Evolutionary conservation across 495 filamentous ascomycete species (phyloP).

Genomic region (Aspergillus homomorphus): DNA sequence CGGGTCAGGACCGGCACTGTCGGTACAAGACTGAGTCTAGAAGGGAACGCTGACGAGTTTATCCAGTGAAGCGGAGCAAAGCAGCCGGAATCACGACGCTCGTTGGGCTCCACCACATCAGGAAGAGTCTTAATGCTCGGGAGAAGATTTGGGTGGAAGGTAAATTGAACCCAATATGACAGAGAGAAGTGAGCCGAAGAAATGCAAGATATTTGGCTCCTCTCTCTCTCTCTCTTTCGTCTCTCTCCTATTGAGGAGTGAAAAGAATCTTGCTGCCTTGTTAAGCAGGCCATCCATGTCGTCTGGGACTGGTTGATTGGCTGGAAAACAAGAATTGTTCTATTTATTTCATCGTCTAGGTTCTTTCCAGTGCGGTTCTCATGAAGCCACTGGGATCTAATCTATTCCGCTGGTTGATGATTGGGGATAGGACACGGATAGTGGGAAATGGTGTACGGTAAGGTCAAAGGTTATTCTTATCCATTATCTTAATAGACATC

Average conservation of each 20-base stretch:
- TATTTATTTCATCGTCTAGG: neutral
- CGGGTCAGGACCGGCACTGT: neutral
- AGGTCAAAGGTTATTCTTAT: neutral
- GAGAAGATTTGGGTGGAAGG: neutral
- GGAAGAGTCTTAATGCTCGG: neutral
- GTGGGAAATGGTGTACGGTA: neutral
- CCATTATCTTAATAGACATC: neutral
- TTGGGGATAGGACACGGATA: neutral
- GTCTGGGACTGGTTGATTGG: neutral
- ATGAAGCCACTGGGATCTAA: neutral
- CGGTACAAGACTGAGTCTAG: neutral
- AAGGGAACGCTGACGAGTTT: conserved; percentile 4
- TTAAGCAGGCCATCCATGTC: neutral
- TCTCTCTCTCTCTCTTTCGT: no score
- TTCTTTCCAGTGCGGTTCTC: neutral
- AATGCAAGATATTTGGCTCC: no score
- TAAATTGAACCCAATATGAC: neutral
- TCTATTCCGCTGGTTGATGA: neutral
- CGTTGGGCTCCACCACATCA: neutral
- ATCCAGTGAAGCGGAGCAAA: neutral
- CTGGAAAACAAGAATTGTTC: neutral
- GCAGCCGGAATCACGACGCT: neutral
- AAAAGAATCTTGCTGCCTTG: neutral
- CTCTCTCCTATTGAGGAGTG: no score
- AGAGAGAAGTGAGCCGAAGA: neutral